Evolutionary conservation across 352 stramenopile species (phyloP).

Genomic region (Phytophthora pinifolia): DNA sequence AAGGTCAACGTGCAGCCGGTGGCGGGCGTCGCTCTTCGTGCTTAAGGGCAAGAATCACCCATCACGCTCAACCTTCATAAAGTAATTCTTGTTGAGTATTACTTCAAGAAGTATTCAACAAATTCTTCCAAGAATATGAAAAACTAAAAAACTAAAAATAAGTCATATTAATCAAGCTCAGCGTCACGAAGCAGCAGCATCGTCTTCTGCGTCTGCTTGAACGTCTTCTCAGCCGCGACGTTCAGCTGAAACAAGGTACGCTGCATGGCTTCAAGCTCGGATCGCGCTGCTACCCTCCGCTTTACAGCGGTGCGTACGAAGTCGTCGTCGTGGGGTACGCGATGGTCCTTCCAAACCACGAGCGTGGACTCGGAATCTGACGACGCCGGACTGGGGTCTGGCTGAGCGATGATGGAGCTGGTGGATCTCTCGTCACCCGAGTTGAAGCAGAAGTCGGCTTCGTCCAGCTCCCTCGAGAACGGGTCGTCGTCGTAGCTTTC

Average conservation of each 20-base stretch:
- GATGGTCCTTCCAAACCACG: slow-evolving; percentile 12
- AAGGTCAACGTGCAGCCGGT: slow-evolving; percentile 30
- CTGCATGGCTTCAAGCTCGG: slow-evolving; percentile 19
- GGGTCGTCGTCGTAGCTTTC: slow-evolving; percentile 24
- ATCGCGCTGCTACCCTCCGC: not conserved
- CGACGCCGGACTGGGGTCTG: slow-evolving; percentile 18
- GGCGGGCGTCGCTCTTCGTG: slow-evolving; percentile 15
- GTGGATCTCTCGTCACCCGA: slow-evolving; percentile 21
- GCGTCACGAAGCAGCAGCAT: slow-evolving; percentile 7
- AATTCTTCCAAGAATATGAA: no score
- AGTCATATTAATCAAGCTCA: slow-evolving; percentile 27
- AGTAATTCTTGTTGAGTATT: no score
- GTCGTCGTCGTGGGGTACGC: slow-evolving; percentile 9
- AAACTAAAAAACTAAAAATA: no score
- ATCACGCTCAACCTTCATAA: no score
- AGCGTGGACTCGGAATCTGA: slow-evolving; percentile 20
- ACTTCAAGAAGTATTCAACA: no score
- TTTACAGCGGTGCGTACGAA: slow-evolving; percentile 15
- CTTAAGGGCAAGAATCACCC: slow-evolving; percentile 11
- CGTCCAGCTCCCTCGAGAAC: slow-evolving; percentile 34
- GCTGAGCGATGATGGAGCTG: slow-evolving; percentile 19
- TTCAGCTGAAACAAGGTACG: slow-evolving; percentile 23
- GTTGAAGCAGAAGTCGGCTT: slow-evolving; percentile 34
- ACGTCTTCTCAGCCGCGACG: slow-evolving; percentile 20
- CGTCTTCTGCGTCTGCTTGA: slow-evolving; percentile 20